Conservation (phyloP, 305 asterid species). For the Solanum hybrid region DNA sequence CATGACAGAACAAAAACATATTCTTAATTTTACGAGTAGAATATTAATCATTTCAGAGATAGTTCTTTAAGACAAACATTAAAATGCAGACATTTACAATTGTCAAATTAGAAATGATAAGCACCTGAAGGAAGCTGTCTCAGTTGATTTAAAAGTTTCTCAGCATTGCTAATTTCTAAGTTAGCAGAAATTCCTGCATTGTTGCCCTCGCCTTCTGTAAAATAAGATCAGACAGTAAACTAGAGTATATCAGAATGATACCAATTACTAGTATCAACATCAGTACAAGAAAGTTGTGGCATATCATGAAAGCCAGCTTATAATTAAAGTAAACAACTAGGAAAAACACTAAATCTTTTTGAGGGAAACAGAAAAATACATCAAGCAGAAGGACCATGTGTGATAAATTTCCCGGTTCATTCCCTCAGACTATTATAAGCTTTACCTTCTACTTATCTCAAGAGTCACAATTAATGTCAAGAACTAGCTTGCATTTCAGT, state of each 20-base stretch:
- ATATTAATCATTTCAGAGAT: neutral
- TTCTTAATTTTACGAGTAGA: neutral
- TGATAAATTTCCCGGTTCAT: neutral
- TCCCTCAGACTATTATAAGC: neutral
- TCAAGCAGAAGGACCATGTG: neutral
- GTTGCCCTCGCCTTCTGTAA: conserved; percentile 12
- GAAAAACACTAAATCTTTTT: neutral
- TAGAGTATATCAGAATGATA: neutral
- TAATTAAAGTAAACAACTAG: neutral
- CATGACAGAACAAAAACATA: neutral
- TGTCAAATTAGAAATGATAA: neutral
- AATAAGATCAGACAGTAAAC: neutral
- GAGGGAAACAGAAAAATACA: neutral
- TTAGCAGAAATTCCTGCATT: conserved; percentile 6
- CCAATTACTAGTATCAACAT: neutral
- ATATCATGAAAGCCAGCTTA: neutral
- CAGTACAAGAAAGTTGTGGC: neutral
- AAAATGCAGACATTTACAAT: neutral
- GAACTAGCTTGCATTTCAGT: neutral
- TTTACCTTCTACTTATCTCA: neutral
- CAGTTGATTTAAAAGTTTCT: conserved; percentile 17
- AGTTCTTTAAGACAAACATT: neutral
- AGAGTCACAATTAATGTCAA: neutral
- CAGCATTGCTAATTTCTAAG: neutral
- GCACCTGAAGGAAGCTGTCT: conserved; percentile 27